These are phyloP conservation scores for Tetrahymena elliotti DNA, from an alignment of 73 alveolate genomes.

Conservation along the genomic window DNA sequence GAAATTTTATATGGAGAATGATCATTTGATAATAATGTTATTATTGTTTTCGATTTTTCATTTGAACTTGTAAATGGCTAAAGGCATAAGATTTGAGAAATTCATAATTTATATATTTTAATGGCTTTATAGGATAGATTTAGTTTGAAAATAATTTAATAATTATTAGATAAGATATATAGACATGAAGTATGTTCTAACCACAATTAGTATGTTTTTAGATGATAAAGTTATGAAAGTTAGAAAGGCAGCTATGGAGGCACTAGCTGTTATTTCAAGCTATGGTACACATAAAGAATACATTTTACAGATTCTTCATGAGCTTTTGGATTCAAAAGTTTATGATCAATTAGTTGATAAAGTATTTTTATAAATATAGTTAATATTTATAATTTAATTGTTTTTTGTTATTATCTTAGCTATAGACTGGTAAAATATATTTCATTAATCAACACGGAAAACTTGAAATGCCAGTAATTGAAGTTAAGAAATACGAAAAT, in stretches of 20 bases:
- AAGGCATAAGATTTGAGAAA: no score
- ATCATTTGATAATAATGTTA: no score
- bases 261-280: neutral
- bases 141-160: no score
- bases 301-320: neutral
- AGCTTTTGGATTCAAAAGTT: neutral
- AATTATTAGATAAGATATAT: neutral
- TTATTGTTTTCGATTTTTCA: no score
- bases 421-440: neutral
- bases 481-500: neutral
- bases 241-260: neutral
- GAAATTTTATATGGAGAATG: no score
- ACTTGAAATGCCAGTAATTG: neutral
- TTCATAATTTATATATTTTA: no score
- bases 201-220: neutral
- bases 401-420: neutral
- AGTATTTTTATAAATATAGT: neutral
- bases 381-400: neutral
- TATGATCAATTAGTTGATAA: neutral
- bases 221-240: neutral
- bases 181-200: neutral
- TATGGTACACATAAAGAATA: neutral
- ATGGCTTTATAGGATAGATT: no score
- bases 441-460: neutral
- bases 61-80: neutral